phyloP scores from a whole-genome alignment of 768 basidiomycete species.

The Xerocomellus intermedius region DNA sequence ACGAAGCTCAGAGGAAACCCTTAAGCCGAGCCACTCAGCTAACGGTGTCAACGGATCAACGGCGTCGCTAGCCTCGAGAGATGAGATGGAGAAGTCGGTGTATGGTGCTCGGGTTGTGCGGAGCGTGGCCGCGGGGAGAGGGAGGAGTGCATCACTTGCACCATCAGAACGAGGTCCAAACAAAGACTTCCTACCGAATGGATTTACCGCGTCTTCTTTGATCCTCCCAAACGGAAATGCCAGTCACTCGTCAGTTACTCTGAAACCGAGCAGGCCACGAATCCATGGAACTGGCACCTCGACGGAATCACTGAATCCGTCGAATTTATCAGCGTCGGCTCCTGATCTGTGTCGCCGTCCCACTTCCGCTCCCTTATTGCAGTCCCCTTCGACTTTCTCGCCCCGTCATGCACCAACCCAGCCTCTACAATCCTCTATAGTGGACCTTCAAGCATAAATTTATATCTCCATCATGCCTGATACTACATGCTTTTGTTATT shows the following conservation, averaged over 20 bases:
- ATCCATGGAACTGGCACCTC: conserved; percentile 3
- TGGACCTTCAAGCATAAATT: conserved; percentile 29
- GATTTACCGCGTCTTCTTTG: conserved; percentile 7
- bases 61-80: conserved; percentile 39
- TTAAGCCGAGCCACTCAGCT: conserved; percentile 46
- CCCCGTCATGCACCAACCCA: conserved; percentile 13
- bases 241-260: conserved; percentile 19
- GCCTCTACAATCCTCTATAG: conserved; percentile 10
- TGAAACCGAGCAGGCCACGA: conserved; percentile 20
- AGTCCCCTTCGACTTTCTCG: conserved; percentile 11
- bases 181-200: conserved; percentile 12
- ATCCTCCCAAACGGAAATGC: conserved; percentile 26
- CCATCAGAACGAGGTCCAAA: conserved; percentile 30
- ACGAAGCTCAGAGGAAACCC: conserved; percentile 63
- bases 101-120: conserved; percentile 53
- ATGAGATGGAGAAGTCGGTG: conserved; percentile 18
- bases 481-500: conserved; percentile 23
- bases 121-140: conserved; percentile 50
- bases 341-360: conserved; percentile 25
- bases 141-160: conserved; percentile 39
- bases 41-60: conserved; percentile 46
- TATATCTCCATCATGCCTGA: conserved; percentile 14
- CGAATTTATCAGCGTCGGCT: conserved; percentile 23
- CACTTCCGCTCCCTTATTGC: conserved; percentile 8
- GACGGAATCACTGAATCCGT: conserved; percentile 7